Percentiles rank a stretch among this genome's conserved stretches.
phyloP scores from a whole-genome alignment of 2,329 filamentous ascomycete species.

The Gaeumannomyces sp. region DNA sequence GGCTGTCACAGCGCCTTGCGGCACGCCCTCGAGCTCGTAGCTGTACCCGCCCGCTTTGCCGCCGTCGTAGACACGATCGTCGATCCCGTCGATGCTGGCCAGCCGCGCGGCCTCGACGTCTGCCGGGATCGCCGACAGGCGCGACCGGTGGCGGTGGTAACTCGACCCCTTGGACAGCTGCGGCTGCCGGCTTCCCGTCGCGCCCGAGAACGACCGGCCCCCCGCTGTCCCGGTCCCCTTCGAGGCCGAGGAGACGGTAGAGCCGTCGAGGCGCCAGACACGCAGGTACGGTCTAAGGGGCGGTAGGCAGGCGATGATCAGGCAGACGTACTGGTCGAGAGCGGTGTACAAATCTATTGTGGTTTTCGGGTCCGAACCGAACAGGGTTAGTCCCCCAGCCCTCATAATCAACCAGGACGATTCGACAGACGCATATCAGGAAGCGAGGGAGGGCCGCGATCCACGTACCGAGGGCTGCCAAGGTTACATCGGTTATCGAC shows the following conservation, averaged over 20 bases:
- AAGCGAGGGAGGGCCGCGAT: not conserved
- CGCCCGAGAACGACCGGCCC: not conserved
- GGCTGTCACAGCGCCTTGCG: not conserved
- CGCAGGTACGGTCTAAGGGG: not conserved
- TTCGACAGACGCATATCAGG: not conserved
- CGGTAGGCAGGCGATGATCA: constrained; percentile 2
- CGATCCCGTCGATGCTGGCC: not conserved
- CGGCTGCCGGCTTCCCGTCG: not conserved
- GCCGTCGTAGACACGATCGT: not conserved
- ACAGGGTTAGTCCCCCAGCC: no score
- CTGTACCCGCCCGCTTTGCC: not conserved
- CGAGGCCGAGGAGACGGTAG: not conserved
- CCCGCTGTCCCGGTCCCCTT: not conserved
- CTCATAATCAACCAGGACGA: not conserved
- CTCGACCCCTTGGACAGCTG: not conserved
- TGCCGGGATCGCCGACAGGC: not conserved
- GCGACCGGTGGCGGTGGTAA: not conserved
- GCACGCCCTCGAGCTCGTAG: not conserved
- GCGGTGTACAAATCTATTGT: not conserved
- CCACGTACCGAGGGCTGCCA: not conserved
- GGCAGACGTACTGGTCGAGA: not conserved
- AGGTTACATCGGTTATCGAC: not conserved
- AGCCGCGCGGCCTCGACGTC: not conserved
- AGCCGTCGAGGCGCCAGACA: not conserved
- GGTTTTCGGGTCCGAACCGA: not conserved